Percentiles rank a stretch among this genome's conserved stretches.
phyloP scores from a whole-genome alignment of 805 yeast species.

The Debaryomyces maramus region DNA sequence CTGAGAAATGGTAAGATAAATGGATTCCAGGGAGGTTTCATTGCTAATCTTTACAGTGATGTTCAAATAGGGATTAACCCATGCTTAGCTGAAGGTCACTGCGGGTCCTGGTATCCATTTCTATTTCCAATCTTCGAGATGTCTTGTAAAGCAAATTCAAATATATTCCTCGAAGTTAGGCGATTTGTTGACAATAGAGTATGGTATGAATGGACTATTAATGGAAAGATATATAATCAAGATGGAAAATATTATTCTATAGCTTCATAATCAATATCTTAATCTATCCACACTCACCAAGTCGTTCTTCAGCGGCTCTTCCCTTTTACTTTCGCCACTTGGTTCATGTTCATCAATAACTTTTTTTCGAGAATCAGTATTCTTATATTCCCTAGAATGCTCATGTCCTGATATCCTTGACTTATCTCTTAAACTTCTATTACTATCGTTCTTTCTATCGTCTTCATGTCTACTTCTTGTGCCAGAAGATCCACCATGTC shows the following conservation, averaged over 20 bases:
- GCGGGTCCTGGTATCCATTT: conserved; percentile 42
- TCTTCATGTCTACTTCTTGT: no score
- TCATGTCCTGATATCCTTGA: background rate
- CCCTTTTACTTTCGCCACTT: no score
- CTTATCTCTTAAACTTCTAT: background rate
- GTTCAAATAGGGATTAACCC: conserved; percentile 33
- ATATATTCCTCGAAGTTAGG: conserved; percentile 12
- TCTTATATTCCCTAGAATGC: background rate
- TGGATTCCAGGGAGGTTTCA: conserved; percentile 75
- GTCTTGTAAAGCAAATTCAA: conserved; percentile 9
- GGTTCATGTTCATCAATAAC: background rate
- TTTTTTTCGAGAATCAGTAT: background rate
- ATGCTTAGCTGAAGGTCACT: conserved; percentile 16
- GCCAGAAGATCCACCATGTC: conserved; percentile 8
- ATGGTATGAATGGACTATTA: conserved; percentile 28
- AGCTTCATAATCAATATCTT: conserved; percentile 8
- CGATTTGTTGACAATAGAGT: conserved; percentile 12
- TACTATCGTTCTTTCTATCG: conserved; percentile 6
- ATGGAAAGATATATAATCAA: conserved; percentile 18
- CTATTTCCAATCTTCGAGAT: conserved; percentile 28
- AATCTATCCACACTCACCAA: no score
- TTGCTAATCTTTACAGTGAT: conserved; percentile 65
- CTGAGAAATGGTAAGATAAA: conserved; percentile 58
- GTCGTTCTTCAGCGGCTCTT: no score
- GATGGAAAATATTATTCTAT: conserved; percentile 17